Base-by-base conservation (phyloP, 2,329 filamentous ascomycete genomes). In the Alternaria sp. region DNA sequence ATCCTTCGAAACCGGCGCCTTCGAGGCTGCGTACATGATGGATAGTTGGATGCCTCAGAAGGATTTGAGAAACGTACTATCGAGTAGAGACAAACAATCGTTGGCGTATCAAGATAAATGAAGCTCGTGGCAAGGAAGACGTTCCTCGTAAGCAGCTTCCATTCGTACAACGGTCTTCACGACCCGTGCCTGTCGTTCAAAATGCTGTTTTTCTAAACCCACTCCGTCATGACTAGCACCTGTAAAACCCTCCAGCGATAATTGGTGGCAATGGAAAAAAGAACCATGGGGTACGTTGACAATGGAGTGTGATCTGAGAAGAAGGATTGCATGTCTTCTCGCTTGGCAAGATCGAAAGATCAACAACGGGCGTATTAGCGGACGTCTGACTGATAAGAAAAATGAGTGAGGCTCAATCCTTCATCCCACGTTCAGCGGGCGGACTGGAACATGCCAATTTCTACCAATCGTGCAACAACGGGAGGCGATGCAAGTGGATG, bases 1-100 rank as follows among this genome's bases (percentile, higher is more conserved):
- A 16, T 52, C 48, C 30, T 32, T 53, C 5, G 53, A 53, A 41
- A 66, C 54, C 22, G 59, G 56, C 8, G 51, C 59, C 43, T 64
- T 67, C 25, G 43, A 28, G 8, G 43, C 14, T 22, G 7, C 28
- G 28, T 20, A 49, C 28, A 49, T 49, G 14, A n/a, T 8, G 43
- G n/a, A 12, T 16, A 3, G 16, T 16, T 5, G 6, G 5, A 10
- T 44, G 20, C 18, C 11, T 27, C 41, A 27, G n/a, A 25, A 12
- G 25, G 14, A 27, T 9, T 3, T n/a, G 22, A n/a, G 22, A 25
- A 12, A 27, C 12, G 16, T 3, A 44, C 8, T 27, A 22, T 3
- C 2, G 22, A 27, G 22, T 40, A n/a, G 22, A 11, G 20, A 18
- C 12, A 3, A 22, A 7, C 2, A 27, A 18, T 12, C 16, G 20